Evolutionary conservation across 139 green algal species (phyloP), one percentile per base, ranked within the genome.

Genomic region (Auxenochlorella pyrenoidosa): DNA sequence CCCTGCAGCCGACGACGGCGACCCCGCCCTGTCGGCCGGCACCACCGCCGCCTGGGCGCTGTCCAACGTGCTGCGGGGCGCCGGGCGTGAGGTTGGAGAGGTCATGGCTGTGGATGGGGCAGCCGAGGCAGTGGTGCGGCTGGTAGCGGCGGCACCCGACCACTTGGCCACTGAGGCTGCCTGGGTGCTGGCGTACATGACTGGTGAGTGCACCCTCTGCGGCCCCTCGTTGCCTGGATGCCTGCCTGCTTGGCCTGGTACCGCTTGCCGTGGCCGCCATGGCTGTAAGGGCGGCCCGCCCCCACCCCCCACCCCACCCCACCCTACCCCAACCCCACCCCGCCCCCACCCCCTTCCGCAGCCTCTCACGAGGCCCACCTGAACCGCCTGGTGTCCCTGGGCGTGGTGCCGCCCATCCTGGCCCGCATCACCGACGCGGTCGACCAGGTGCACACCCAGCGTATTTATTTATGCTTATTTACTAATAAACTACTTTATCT

Each of bases 31-130:
- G 24, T 75, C 79, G 0, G 90, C 91, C 6, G 85, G 70, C 26
- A 85, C 87, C 34, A 93, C 90, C 28, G 90, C 88, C 15, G 86
- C 91, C 60, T 94, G 91, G 91, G 91, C 91, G 30, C 87, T 94
- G 6, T 79, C 41, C 47, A 93, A 89, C 66, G 34, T 94, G 51
- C 44, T 94, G 2, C 60, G 41, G 36, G 78, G 87, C n/a, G 89
- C 90, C 21, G 85, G 84, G 47, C 36, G 30, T 21, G 78, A 86
- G 78, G 83, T 86, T 54, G 81, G 71, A 10, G n/a, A 70, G n/a
- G 77, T 83, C 34, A 79, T 93, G 76, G 73, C 44, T 0, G 71
- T 76, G 51, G 76, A 91, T 19, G 83, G 83, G 0, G 75, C 66
- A 0, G 18, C 75, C 10, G 80, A 87, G 34, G 76, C 73, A 21